Base-by-base conservation (phyloP, 805 yeast genomes). In the Wickerhamia fluorescens region DNA sequence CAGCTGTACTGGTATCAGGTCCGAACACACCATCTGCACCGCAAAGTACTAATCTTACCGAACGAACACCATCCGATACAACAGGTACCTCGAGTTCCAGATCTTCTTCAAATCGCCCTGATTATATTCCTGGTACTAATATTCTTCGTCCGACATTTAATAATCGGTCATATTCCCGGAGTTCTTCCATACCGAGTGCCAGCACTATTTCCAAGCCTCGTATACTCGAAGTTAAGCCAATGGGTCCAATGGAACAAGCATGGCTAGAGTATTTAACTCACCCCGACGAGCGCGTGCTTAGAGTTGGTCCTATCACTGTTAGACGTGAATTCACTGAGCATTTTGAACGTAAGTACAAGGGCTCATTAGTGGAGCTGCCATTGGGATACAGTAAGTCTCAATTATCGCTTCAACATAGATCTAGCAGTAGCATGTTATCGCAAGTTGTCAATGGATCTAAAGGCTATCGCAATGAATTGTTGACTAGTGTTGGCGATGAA, bases 241-340 rank as follows among this genome's bases (percentile, higher is more conserved):
- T 71, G 53, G 61, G 71, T 2, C 59, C 70, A 10, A 41, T 75
- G 6, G 87, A 80, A 44, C 48, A 66, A 23, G 71, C 75, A 11
- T 80, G 85, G 81, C 61, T 62, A 5, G 58, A 62, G 22, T 75
- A 58, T 42, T 52, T 81, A 37, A 56, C 51, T 14, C 72, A 69
- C 42, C 53, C 64, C 1, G 75, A 76, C 28, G 92, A 81, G 44
- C 60, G 86, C 33, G 66, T 80, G 1, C 33, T 77, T 27, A 72
- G 66, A 36, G 67, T 66, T 17, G 84, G 81, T 1, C 69, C 73
- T 17, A 66, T 75, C 4, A 22, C 33, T 27, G 69, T 71, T 2
- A 52, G 61, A 5, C 53, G 59, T 28, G 56, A 68, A 6, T 45
- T 58, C 3, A 69, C 74, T 0, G 76, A 68, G 5, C 26, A 35